Evolutionary conservation across 202 grass and related monocot species (phyloP).

Genomic region (Schoenoplectus tabernaemontani): DNA sequence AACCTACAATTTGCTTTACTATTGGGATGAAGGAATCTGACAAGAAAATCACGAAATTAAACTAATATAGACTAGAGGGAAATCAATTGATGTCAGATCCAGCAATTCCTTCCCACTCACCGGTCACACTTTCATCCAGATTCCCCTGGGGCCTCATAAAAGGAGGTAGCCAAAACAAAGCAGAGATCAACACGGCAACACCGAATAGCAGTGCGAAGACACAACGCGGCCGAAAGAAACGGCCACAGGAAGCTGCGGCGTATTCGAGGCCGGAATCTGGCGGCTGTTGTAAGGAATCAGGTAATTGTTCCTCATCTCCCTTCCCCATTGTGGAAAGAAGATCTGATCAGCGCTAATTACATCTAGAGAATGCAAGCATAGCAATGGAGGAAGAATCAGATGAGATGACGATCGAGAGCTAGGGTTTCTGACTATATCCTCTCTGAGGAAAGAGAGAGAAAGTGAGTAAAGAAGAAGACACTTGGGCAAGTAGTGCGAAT

Average conservation of each 20-base stretch:
- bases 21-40: not conserved
- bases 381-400: not conserved
- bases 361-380: not conserved
- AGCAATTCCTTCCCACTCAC: slow-evolving; percentile 34
- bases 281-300: slow-evolving; percentile 7
- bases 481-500: not conserved
- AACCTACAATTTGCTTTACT: not conserved
- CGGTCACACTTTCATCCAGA: slow-evolving; percentile 30
- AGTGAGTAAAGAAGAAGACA: slow-evolving; percentile 12
- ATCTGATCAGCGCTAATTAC: slow-evolving; percentile 26
- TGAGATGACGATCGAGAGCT: not conserved
- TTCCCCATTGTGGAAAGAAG: slow-evolving; percentile 47
- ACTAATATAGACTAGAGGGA: not conserved
- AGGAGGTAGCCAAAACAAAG: slow-evolving; percentile 60
- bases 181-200: slow-evolving; percentile 44
- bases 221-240: slow-evolving; percentile 37
- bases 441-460: not conserved
- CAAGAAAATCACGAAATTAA: not conserved
- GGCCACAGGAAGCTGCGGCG: slow-evolving; percentile 12
- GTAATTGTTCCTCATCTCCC: slow-evolving; percentile 23
- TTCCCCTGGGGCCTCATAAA: slow-evolving; percentile 32
- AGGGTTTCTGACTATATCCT: not conserved
- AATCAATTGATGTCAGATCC: slow-evolving; percentile 9
- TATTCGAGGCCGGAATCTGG: slow-evolving; percentile 3
- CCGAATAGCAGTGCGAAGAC: slow-evolving; percentile 37